Base-by-base conservation (phyloP, 306 rosid species). In the Cicer pinnatifidum region DNA sequence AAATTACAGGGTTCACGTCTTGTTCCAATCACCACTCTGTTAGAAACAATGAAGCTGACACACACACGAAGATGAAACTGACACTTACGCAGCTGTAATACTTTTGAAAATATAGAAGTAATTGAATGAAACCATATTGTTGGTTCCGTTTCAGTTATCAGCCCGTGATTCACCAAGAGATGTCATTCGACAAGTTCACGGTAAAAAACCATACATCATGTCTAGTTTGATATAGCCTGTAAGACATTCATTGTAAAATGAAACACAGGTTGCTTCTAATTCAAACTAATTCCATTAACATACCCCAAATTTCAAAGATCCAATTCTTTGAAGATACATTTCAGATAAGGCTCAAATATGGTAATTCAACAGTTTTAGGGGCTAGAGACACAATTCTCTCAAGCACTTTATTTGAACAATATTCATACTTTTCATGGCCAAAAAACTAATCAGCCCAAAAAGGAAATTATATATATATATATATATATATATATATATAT, bases 191-290 rank as follows among this genome's bases (percentile, higher is more conserved):
- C 33, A 2, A 23, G 33, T 23, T 23, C 33, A 23, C 4, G 3
- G 33, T 23, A 23, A 23, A 23, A 23, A 23, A 23, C 33, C 4
- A 23, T 23, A 23, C 3, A 23, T 23, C 33, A 23, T 23, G 33
- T 23, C 33, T 23, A 23, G 33, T 23, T 23, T 23, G 33, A 23
- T 23, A 23, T 23, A 23, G 3, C 33, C 33, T 23, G 33, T 23
- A 23, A 23, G 33, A 6, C 68, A 15, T 8, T 39, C 69, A 39
- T 39, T 63, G 69, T 63, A 63, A 63, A 9, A 13, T 38, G 69
- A 63, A 63, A 63, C 68, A 15, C 4, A 13, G 33, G n/a, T 41
- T 15, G 2, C 2, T 54, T 11, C 11, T 54, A 7, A 11, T 28
- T 54, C 9, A 28, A 28, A 6, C 3, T 23, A 28, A 53, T 6